Percentiles rank a stretch among this genome's conserved stretches.
These are phyloP conservation scores for Roridomyces roridus DNA, from an alignment of 768 basidiomycete species.

Conservation along the genomic window DNA sequence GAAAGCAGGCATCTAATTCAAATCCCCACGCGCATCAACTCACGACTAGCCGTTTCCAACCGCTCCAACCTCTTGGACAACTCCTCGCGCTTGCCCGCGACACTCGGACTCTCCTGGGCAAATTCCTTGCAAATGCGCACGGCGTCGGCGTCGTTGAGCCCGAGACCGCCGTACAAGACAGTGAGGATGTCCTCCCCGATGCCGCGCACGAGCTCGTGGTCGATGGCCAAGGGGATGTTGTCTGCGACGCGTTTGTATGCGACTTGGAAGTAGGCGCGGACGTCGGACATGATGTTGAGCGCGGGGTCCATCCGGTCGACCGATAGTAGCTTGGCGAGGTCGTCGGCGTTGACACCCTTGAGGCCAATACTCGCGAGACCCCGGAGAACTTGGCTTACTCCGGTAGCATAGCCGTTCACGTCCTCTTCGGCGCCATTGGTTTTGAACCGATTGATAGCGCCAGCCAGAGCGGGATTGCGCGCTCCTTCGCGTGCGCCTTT, in stretches of 20 bases:
- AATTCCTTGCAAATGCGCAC: conserved; percentile 53
- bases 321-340: conserved; percentile 44
- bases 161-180: conserved; percentile 54
- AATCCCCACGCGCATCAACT: conserved; percentile 38
- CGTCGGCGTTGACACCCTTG: conserved; percentile 24
- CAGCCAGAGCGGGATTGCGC: conserved; percentile 30
- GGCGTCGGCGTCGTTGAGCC: conserved; percentile 55
- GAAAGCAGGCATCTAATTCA: no score
- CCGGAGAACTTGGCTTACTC: background rate
- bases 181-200: conserved; percentile 51
- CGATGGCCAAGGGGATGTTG: conserved; percentile 61
- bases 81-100: conserved; percentile 53
- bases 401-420: background rate
- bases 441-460: conserved; percentile 31
- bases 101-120: conserved; percentile 53
- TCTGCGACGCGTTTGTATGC: conserved; percentile 67
- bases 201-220: conserved; percentile 61
- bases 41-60: conserved; percentile 49
- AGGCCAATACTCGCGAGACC: conserved; percentile 32
- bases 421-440: background rate
- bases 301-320: conserved; percentile 44
- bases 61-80: conserved; percentile 57
- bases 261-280: conserved; percentile 62
- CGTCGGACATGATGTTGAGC: conserved; percentile 55
- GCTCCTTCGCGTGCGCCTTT: conserved; percentile 45